Evolutionary conservation across 345 rosid genomes (phyloP).

Genomic region (Sonneratia alba): DNA sequence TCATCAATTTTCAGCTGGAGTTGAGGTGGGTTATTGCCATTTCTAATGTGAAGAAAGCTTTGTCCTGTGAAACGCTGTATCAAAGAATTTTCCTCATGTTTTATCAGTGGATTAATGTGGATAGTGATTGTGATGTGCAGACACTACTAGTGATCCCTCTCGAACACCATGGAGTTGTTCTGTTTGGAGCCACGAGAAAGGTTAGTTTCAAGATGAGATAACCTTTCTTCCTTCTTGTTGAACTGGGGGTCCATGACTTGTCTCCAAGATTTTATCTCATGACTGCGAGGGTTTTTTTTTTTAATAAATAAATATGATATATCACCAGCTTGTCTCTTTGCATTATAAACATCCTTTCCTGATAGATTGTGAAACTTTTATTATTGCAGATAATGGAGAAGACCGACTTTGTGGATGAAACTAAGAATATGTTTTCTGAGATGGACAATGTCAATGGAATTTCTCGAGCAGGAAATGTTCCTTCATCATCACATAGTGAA

Average conservation of each 20-base stretch:
- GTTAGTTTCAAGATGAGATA: slow-evolving; percentile 25
- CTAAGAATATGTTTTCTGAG: slow-evolving; percentile 32
- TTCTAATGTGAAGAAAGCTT: not conserved
- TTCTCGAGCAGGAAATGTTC: slow-evolving; percentile 11
- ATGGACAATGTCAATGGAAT: slow-evolving; percentile 18
- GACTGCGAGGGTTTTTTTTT: not conserved
- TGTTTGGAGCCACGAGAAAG: slow-evolving; percentile 74
- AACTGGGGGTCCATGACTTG: not conserved
- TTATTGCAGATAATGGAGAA: slow-evolving; percentile 55
- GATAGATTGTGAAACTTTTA: slow-evolving; percentile 2
- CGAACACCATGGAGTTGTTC: slow-evolving; percentile 57
- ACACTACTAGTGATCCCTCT: slow-evolving; percentile 62
- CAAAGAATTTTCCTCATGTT: not conserved
- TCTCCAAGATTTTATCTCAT: not conserved
- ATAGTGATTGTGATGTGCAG: slow-evolving; percentile 31
- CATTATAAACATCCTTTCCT: not conserved
- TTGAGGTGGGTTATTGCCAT: slow-evolving; percentile 29
- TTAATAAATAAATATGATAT: no score
- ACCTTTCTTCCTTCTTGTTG: not conserved
- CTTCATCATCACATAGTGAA: slow-evolving; percentile 32
- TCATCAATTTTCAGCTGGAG: slow-evolving; percentile 35
- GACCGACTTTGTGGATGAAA: slow-evolving; percentile 41
- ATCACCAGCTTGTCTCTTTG: not conserved
- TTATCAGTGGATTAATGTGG: not conserved
- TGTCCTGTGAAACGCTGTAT: not conserved